Evolutionary conservation across 257 asterid species (phyloP), one percentile per base, ranked within the genome.

Genomic region (Primulina tabacum): DNA sequence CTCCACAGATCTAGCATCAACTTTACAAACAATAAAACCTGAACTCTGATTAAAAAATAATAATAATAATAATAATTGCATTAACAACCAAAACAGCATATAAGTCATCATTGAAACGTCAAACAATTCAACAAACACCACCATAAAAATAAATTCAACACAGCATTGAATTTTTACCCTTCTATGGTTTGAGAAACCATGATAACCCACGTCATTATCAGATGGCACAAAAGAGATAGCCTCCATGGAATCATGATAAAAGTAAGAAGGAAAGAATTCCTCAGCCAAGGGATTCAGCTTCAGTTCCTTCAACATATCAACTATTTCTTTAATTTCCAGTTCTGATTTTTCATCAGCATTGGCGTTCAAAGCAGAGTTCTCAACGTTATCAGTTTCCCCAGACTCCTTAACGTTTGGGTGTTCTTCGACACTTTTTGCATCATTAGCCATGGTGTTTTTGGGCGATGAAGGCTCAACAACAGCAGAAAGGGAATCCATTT

Each of bases 261-360:
- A 81, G 37, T 88, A 83, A 26, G 95, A 86, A 65, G 98, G 98
- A 69, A 90, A 79, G 34, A 92, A 92, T 82, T 92, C 98, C 85
- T 89, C 85, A 5, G 98, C 98, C 71, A 81, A 68, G 55, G 98
- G 98, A 87, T 92, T 92, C 82, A 92, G 58, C 85, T 89, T 88
- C 72, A 90, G 82, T 18, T 83, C 79, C 79, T 90, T 85, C 77
- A 92, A 66, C 88, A 90, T 84, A 58, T 90, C 86, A 65, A 78
- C 90, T 62, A 90, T 65, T 58, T 90, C 87, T 72, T 89, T 80
- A 86, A 88, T 83, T 75, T 89, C 80, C 67, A 80, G 21, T 26
- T 89, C 95, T 4, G 94, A 84, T 77, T 88, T 84, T 59, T 85
- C 81, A 77, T 83, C 82, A 20, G 70, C 77, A 78, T 70, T 65